Base-by-base conservation (phyloP, 306 rosid genomes). In the Adenanthera pavonina region DNA sequence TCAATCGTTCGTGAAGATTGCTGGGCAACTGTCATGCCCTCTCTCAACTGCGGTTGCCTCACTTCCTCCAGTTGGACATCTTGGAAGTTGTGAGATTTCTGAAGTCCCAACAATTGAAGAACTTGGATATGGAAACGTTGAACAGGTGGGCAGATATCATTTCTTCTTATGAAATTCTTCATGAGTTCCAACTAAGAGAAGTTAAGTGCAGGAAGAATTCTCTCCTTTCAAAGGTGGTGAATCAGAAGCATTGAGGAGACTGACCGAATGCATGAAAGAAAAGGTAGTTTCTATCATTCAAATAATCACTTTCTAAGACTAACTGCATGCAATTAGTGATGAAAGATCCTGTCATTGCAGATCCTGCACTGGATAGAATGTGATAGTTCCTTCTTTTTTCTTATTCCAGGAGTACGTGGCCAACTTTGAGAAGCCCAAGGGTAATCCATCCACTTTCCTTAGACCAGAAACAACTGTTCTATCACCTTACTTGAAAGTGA, bases 191-290 rank as follows among this genome's bases (percentile, higher is more conserved):
- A 49, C 61, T 68, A 78, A 70, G 49, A 85, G 57, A 68, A 69
- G 65, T 74, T 82, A 3, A n/a, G 19, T 87, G 86, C 95, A 95
- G 99, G 92, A 85, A 59, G 92, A 86, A 40, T 84, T 82, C 70
- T 83, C 92, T 84, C 99, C 97, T 82, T 93, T 95, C 65, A 91
- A 76, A 90, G 99, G 99, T 3, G 99, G 99, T 82, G 99, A 95
- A 80, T 89, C 97, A 17, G 97, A 92, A 90, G 97, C 95, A 33
- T 82, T 95, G 85, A 88, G 82, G 89, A 90, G 94, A 85, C 84
- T 95, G 79, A 84, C 81, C 75, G 90, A 91, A 79, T 86, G 91
- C 75, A 85, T 91, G 76, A 77, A 83, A 72, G 80, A 89, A 81
- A 89, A 90, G 97, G 99, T 95, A 74, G 43, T 70, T 41, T 81